phyloP scores from a whole-genome alignment of 305 asterid genomes.

The Solanum chacoense region DNA sequence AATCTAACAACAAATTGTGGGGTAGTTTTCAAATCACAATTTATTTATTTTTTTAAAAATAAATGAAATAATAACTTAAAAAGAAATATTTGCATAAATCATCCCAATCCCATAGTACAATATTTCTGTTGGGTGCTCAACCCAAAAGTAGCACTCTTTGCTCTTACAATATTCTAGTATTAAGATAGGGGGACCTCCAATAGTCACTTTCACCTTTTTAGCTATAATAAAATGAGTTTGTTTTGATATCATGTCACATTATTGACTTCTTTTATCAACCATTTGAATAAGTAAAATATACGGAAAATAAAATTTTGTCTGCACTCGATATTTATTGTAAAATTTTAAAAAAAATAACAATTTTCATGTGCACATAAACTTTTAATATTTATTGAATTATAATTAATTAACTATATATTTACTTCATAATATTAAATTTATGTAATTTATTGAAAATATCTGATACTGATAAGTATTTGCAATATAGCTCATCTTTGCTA shows the following conservation, averaged over 20 bases:
- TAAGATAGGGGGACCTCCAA: background rate
- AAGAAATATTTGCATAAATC: background rate
- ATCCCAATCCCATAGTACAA: background rate
- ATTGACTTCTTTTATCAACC: background rate
- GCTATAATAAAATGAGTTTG: background rate
- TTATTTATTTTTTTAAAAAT: background rate
- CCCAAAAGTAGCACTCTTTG: background rate
- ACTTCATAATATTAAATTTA: background rate
- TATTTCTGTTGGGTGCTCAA: background rate
- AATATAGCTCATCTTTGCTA: background rate
- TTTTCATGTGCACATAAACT: background rate
- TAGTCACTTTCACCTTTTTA: background rate
- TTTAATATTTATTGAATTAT: background rate
- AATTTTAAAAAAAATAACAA: fast-evolving
- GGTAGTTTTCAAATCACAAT: background rate
- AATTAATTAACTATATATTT: background rate
- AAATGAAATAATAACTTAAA: background rate
- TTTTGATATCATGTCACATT: background rate
- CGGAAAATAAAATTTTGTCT: background rate
- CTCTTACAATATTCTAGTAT: background rate
- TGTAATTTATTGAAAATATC: background rate
- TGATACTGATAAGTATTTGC: background rate
- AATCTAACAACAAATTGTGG: background rate
- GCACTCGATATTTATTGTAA: background rate
- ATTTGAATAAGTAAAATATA: background rate